phyloP scores from a whole-genome alignment of 805 yeast species.

The Sugiyamaella smithiae region DNA sequence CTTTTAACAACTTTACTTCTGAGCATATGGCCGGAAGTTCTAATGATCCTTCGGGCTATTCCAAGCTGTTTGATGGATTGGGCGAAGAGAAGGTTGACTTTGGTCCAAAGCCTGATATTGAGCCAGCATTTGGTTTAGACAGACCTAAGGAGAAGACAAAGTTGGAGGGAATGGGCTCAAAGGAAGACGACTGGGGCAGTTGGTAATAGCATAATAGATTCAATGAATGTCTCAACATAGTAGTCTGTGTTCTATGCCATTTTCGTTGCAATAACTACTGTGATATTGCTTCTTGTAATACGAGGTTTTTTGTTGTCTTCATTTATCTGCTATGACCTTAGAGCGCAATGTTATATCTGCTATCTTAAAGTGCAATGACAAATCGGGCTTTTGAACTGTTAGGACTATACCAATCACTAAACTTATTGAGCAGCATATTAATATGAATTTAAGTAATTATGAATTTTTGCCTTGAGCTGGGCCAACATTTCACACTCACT shows the following conservation, averaged over 20 bases:
- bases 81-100: conserved; percentile 33
- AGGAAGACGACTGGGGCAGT: conserved; percentile 29
- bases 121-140: conserved; percentile 65
- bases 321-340: too few species aligned
- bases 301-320: too few species aligned
- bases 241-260: too few species aligned
- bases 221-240: conserved; percentile 11
- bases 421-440: too few species aligned
- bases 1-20: conserved; percentile 55
- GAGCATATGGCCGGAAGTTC: conserved; percentile 36
- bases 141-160: conserved; percentile 60
- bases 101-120: conserved; percentile 34
- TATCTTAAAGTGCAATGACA: too few species aligned
- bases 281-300: too few species aligned
- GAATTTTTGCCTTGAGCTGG: too few species aligned
- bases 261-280: not conserved
- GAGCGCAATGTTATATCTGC: too few species aligned
- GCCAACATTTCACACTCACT: too few species aligned
- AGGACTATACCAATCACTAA: too few species aligned
- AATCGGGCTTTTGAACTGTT: too few species aligned
- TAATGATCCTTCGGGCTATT: conserved; percentile 32
- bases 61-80: conserved; percentile 54
- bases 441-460: too few species aligned
- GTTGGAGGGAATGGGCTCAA: conserved; percentile 42
- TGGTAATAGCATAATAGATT: conserved; percentile 19